Percentiles rank a stretch among this genome's conserved stretches.
These are phyloP conservation scores for Ascochyta clinopodiicola DNA, from an alignment of 2,329 filamentous ascomycete species.

Conservation along the genomic window DNA sequence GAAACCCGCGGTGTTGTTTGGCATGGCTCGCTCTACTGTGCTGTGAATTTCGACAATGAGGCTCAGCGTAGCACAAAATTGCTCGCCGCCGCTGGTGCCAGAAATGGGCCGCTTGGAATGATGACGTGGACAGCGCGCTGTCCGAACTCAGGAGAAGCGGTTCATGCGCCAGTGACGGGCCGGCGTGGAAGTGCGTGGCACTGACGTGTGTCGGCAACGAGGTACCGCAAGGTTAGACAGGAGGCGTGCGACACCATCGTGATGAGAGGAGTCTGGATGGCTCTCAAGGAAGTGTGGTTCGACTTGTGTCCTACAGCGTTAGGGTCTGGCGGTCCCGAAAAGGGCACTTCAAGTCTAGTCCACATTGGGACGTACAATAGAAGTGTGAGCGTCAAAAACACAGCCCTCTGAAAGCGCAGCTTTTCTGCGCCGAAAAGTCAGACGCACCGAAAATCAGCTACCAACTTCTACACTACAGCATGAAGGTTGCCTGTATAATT, in stretches of 20 bases:
- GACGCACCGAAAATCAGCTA: too few species aligned
- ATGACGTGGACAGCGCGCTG: slow-evolving; percentile 30
- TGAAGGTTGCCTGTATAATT: too few species aligned
- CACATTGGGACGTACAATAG: background rate
- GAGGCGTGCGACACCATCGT: background rate
- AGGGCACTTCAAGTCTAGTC: background rate
- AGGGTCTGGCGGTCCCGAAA: background rate
- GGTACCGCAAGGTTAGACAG: background rate
- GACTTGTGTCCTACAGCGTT: background rate
- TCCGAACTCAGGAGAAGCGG: slow-evolving; percentile 27
- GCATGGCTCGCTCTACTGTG: background rate
- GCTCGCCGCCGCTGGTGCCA: slow-evolving; percentile 10
- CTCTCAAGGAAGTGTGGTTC: background rate
- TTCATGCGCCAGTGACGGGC: slow-evolving; percentile 18
- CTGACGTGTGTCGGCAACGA: slow-evolving; percentile 14
- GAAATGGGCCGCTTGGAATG: slow-evolving; percentile 15
- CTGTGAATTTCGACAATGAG: background rate
- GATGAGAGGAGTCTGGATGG: background rate
- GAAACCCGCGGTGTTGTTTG: background rate
- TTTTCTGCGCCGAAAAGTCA: too few species aligned
- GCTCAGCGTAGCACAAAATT: slow-evolving; percentile 4
- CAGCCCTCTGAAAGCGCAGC: too few species aligned
- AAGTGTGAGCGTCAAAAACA: too few species aligned
- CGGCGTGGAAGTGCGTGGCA: slow-evolving; percentile 15
- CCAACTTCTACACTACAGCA: too few species aligned